These are phyloP conservation scores for Penicillium sp. DNA, from an alignment of 2,329 filamentous ascomycete species.

Conservation along the genomic window DNA sequence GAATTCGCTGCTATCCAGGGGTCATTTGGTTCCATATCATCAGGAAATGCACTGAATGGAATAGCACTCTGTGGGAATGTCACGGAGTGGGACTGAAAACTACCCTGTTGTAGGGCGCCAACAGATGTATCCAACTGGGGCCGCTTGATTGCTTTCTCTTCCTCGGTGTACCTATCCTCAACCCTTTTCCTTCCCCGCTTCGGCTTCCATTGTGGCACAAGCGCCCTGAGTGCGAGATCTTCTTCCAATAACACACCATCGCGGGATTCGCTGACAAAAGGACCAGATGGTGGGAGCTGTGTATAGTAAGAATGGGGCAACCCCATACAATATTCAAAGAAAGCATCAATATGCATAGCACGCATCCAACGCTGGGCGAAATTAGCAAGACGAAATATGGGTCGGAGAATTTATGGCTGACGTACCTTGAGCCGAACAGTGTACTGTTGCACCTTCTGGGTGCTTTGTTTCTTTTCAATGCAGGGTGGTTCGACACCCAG, in stretches of 20 bases:
- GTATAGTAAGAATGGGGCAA: conserved; percentile 78
- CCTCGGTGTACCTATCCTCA: conserved; percentile 61
- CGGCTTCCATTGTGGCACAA: conserved; percentile 72
- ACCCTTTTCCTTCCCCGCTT: conserved; percentile 63
- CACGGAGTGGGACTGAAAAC: conserved; percentile 46
- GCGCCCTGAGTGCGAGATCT: conserved; percentile 79
- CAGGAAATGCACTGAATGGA: conserved; percentile 56
- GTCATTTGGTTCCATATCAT: conserved; percentile 50
- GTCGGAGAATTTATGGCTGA: conserved; percentile 1
- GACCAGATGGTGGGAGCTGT: conserved; percentile 65
- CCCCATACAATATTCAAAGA: conserved; percentile 84
- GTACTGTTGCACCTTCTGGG: conserved; percentile 93
- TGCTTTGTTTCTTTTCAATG: conserved; percentile 78
- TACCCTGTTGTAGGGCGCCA: conserved; percentile 46
- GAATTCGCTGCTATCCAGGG: conserved; percentile 42
- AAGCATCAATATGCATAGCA: conserved; percentile 91
- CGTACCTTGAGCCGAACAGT: conserved; percentile 83
- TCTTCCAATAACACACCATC: conserved; percentile 85
- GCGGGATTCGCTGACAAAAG: conserved; percentile 64
- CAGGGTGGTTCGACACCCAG: conserved; percentile 87
- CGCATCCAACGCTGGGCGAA: conserved; percentile 80
- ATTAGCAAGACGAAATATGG: conserved; percentile 10
- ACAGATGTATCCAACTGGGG: conserved; percentile 60
- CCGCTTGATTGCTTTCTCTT: conserved; percentile 57
- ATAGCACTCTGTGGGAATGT: conserved; percentile 53